Conservation (phyloP, 23 red algal genomes). For the Pyropia yezoensis region DNA sequence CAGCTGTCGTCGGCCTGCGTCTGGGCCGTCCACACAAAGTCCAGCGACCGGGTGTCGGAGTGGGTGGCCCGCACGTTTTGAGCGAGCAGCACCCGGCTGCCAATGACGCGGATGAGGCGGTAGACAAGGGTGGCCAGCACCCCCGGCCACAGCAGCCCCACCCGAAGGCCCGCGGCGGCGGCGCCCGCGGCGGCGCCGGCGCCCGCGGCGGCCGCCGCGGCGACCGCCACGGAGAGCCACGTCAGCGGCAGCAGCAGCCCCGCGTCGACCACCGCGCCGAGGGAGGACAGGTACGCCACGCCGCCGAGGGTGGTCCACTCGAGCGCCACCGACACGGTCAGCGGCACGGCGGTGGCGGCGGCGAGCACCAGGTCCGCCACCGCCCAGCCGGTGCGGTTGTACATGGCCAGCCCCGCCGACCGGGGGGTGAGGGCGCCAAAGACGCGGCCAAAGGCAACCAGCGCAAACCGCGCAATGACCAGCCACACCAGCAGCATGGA, state of each 20-base stretch:
- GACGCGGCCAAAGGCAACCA: slow-evolving; percentile 28
- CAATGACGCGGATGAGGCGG: slow-evolving; percentile 51
- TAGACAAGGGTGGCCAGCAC: slow-evolving; percentile 35
- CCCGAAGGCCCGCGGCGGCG: slow-evolving; percentile 21
- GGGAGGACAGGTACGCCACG: too few species aligned
- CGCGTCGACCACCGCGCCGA: slow-evolving; percentile 46
- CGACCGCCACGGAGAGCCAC: slow-evolving; percentile 5
- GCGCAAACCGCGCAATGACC: slow-evolving; percentile 37
- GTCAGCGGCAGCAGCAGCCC: slow-evolving; percentile 48
- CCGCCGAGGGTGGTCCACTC: too few species aligned
- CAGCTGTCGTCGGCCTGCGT: slow-evolving; percentile 49
- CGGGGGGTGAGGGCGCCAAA: slow-evolving; percentile 11
- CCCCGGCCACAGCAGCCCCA: slow-evolving; percentile 46
- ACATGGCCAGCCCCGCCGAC: slow-evolving; percentile 39
- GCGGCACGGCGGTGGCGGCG: slow-evolving; percentile 17
- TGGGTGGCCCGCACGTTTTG: slow-evolving; percentile 47
- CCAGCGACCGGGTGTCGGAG: slow-evolving; percentile 41
- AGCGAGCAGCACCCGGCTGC: slow-evolving; percentile 46
- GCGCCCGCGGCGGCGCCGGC: slow-evolving; percentile 6
- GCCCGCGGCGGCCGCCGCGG: too few species aligned
- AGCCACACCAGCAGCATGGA: slow-evolving; percentile 44
- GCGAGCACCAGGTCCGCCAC: slow-evolving; percentile 25
- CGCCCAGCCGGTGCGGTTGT: slow-evolving; percentile 5
- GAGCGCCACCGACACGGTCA: slow-evolving; percentile 18
- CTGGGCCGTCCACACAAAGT: slow-evolving; percentile 63